Conservation (phyloP, 345 rosid species). For the Aurinia saxatilis region DNA sequence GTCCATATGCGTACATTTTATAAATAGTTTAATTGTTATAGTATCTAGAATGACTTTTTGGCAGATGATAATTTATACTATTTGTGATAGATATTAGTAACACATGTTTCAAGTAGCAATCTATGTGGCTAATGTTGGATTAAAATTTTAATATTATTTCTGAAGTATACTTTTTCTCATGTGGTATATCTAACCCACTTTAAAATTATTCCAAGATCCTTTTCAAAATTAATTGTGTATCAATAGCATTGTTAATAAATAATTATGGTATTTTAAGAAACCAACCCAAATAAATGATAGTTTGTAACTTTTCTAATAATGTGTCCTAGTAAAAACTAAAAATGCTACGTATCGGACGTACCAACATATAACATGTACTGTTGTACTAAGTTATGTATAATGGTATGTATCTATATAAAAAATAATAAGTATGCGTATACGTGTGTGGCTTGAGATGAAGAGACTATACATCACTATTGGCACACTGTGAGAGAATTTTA, state of each 20-base stretch:
- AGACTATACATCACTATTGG: slow-evolving; percentile 6
- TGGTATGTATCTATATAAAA: not conserved
- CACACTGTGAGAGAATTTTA: slow-evolving; percentile 1
- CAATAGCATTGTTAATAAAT: no score
- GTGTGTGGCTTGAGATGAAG: slow-evolving; percentile 14
- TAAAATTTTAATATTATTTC: not conserved
- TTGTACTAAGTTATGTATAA: not conserved
- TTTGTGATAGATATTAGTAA: not conserved
- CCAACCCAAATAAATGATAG: not conserved
- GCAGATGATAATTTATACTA: not conserved
- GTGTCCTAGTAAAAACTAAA: no score
- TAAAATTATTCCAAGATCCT: not conserved
- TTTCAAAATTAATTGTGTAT: not conserved
- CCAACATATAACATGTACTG: not conserved
- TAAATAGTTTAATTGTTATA: no score
- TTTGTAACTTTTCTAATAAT: not conserved
- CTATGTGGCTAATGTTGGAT: no score
- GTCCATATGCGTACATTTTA: not conserved
- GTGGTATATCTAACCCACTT: not conserved
- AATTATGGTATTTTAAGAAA: no score
- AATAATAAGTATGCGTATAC: not conserved
- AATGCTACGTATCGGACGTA: not conserved
- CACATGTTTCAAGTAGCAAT: not conserved
- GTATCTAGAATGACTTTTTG: not conserved
- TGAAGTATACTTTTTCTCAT: not conserved